A percentile compares a stretch with the other conserved stretches of the same genome.
Evolutionary conservation across 805 yeast genomes (phyloP).

Genomic region (Priceomyces fermenticarens): DNA sequence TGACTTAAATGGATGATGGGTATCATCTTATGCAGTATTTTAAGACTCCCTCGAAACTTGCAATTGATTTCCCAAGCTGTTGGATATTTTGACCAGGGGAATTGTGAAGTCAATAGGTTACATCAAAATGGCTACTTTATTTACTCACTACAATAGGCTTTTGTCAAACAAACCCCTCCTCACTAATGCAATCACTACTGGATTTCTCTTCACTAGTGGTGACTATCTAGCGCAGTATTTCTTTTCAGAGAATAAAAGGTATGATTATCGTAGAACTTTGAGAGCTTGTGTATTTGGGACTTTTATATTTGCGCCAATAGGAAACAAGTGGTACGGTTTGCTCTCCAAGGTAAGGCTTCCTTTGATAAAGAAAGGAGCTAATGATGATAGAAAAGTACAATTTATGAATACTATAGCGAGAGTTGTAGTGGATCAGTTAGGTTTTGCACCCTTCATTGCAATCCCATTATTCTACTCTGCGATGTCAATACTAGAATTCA

Average conservation of each 20-base stretch:
- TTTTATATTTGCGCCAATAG: constrained; percentile 71
- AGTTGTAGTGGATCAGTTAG: constrained; percentile 67
- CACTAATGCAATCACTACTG: constrained; percentile 49
- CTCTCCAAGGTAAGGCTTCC: constrained; percentile 45
- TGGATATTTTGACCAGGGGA: no score
- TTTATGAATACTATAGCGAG: constrained; percentile 29
- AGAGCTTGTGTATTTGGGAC: constrained; percentile 74
- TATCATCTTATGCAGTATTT: no score
- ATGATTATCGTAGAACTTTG: constrained; percentile 53
- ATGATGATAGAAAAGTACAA: constrained; percentile 1
- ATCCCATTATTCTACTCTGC: constrained; percentile 68
- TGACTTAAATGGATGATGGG: no score
- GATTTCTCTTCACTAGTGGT: constrained; percentile 68
- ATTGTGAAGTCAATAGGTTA: no score
- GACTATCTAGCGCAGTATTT: constrained; percentile 68
- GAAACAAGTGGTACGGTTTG: constrained; percentile 64
- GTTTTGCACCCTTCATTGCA: constrained; percentile 72
- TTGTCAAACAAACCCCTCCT: constrained; percentile 35
- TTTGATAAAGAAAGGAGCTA: not conserved
- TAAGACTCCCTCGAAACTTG: no score
- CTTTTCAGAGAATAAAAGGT: constrained; percentile 33
- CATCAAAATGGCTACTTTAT: constrained; percentile 13
- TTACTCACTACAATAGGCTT: constrained; percentile 21
- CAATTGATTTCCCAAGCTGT: no score
- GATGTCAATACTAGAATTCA: constrained; percentile 62